Evolutionary conservation across 768 basidiomycete genomes (phyloP), one percentile per base, ranked within the genome.

Genomic region (Strobilomyces confusus): DNA sequence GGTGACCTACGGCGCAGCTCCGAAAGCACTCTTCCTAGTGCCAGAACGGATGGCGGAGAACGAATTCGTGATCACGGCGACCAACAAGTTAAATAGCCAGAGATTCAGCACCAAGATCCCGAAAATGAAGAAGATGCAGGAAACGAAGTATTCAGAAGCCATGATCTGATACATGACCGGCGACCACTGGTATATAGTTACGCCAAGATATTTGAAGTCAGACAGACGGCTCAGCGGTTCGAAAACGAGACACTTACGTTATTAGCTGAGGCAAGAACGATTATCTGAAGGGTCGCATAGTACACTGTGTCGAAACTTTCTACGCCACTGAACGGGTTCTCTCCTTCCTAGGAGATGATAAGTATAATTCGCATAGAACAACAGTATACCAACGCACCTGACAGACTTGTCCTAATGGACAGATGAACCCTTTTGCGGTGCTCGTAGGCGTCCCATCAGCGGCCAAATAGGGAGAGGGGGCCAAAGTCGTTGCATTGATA

Each of bases 61-160:
- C 0, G 91, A 90, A 63, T 92, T 89, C 26, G 92, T 92, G 57
- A 95, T 95, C n/a, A 97, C 93, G 17, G 95, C 94, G 51, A 97
- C 91, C 66, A 95, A 89, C 41, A 97, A 70, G 66, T 94, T 93
- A 76, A 95, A 86, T 53, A 95, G 77, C 91, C 91, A 92, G 67
- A 97, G 92, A 69, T 98, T 95, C 61, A 98, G 78, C 22, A 97
- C 80, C 58, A 98, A 73, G 55, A 98, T 75, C 50, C 85, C 86
- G 29, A 84, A 71, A 55, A 98, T 86, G 74, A 91, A 97, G 73
- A 91, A 98, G 54, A 94, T 75, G 57, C 81, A 87, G 1, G 92
- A 90, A n/a, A 86, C 72, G 65, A 88, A 90, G 70, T 86, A 95
- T 64, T 98, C 95, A 0, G 94, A 77, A 62, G 92, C 90, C 65